phyloP scores from a whole-genome alignment of 2,329 filamentous ascomycete genomes.

The Aspergillus glaucus region DNA sequence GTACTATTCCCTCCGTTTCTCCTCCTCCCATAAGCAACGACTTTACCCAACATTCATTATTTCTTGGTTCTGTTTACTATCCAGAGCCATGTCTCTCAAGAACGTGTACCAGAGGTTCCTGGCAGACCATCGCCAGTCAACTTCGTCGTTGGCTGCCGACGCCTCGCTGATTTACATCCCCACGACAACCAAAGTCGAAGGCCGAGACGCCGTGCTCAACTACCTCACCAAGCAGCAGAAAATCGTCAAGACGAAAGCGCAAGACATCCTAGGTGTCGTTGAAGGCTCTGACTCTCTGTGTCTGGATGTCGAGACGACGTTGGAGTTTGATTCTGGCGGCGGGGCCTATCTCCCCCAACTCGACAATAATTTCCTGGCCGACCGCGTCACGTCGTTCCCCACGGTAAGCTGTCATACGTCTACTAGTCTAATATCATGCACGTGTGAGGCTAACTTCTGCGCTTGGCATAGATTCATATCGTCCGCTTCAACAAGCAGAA shows the following conservation, averaged over 20 bases:
- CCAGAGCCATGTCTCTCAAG: constrained; percentile 35
- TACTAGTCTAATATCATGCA: too few relatives aligned
- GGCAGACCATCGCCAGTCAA: constrained; percentile 50
- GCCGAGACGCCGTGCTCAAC: constrained; percentile 71
- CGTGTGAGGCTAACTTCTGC: neutral
- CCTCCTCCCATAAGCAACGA: constrained; percentile 2
- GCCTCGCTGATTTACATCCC: constrained; percentile 82
- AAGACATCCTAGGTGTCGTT: constrained; percentile 67
- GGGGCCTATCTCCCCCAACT: constrained; percentile 81
- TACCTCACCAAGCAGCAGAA: constrained; percentile 67
- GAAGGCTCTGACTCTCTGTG: constrained; percentile 65
- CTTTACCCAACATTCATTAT: constrained; percentile 1
- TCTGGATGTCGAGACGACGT: constrained; percentile 70
- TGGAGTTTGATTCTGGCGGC: constrained; percentile 76
- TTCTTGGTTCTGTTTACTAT: neutral
- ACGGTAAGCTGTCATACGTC: constrained; percentile 57
- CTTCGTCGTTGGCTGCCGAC: constrained; percentile 57
- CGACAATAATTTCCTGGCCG: constrained; percentile 89
- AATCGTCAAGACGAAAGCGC: constrained; percentile 74
- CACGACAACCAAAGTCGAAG: constrained; percentile 68
- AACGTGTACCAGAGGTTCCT: constrained; percentile 66
- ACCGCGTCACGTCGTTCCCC: constrained; percentile 70
- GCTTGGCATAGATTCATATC: constrained; percentile 64
- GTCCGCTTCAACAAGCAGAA: constrained; percentile 71
- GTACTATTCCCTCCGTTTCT: neutral